phyloP scores from a whole-genome alignment of 108 stramenopile genomes.

The Cylindrotheca closterium region DNA sequence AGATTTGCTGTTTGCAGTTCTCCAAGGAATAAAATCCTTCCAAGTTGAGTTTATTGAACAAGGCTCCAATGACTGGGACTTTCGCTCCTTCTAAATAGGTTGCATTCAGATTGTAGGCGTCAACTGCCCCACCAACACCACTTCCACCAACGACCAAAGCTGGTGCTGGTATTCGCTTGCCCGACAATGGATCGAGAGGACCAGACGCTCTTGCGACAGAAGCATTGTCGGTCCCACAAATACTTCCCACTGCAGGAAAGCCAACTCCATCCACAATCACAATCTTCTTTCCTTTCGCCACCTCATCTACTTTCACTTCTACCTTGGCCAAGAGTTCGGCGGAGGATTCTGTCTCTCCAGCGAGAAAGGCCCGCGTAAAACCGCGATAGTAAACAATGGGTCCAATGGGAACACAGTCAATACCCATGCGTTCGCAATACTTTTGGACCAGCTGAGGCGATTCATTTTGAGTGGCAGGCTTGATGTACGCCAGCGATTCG shows the following conservation, averaged over 20 bases:
- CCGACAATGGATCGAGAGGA: slow-evolving; percentile 9
- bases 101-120: slow-evolving; percentile 95
- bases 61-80: slow-evolving; percentile 83
- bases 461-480: slow-evolving; percentile 97
- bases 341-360: slow-evolving; percentile 75
- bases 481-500: slow-evolving; percentile 90
- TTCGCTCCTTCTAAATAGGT: slow-evolving; percentile 76
- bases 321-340: slow-evolving; percentile 72
- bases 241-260: slow-evolving; percentile 95
- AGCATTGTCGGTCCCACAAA: slow-evolving; percentile 94
- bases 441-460: slow-evolving; percentile 80
- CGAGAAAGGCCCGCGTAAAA: slow-evolving; percentile 94
- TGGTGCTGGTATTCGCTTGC: slow-evolving; percentile 37
- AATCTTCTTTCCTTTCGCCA: slow-evolving; percentile 66
- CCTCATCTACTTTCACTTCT: slow-evolving; percentile 68
- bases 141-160: slow-evolving; percentile 73
- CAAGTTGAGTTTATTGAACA: slow-evolving; percentile 83
- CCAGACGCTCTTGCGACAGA: slow-evolving; percentile 72
- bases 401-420: slow-evolving; percentile 82
- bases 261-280: slow-evolving; percentile 97
- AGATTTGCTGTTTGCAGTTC: slow-evolving; percentile 68
- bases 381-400: slow-evolving; percentile 96
- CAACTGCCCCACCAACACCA: slow-evolving; percentile 94
- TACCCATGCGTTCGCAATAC: slow-evolving; percentile 84
- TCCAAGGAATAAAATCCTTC: slow-evolving; percentile 88